These are phyloP conservation scores for Purshia tridentata DNA, from an alignment of 306 rosid genomes.

Conservation along the genomic window DNA sequence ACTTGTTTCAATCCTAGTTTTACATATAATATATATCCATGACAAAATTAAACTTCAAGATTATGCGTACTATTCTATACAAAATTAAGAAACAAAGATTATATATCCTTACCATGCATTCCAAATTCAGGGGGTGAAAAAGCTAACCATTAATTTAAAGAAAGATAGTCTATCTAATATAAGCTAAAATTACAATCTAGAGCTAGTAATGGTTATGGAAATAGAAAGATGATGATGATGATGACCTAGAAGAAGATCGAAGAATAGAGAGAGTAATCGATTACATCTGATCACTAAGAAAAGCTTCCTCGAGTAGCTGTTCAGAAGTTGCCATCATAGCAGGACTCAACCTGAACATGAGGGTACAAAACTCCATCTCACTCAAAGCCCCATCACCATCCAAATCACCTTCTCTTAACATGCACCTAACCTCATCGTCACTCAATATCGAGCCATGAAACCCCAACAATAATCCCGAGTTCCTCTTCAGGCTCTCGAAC, in stretches of 20 bases:
- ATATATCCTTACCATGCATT: too few species aligned
- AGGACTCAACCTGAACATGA: slow-evolving; percentile 91
- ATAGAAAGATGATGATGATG: neutral
- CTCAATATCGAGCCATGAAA: slow-evolving; percentile 51
- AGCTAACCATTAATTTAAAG: neutral
- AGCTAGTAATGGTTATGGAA: neutral
- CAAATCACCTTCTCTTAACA: slow-evolving; percentile 82
- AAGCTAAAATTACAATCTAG: slow-evolving; percentile 10
- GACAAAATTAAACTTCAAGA: neutral
- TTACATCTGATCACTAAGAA: slow-evolving; percentile 25
- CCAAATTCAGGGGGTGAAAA: neutral
- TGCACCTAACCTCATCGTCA: slow-evolving; percentile 65
- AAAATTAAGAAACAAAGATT: too few species aligned
- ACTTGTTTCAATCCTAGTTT: too few species aligned
- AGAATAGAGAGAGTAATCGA: neutral
- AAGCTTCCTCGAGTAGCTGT: slow-evolving; percentile 54
- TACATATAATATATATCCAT: too few species aligned
- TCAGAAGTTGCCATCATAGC: slow-evolving; percentile 62
- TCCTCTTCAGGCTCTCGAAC: slow-evolving; percentile 72
- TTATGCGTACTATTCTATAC: too few species aligned
- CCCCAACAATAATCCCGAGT: slow-evolving; percentile 61
- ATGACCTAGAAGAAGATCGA: neutral
- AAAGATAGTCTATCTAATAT: neutral
- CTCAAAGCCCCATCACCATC: slow-evolving; percentile 73
- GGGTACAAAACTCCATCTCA: slow-evolving; percentile 83